phyloP scores from a whole-genome alignment of 345 rosid genomes.

The Murraya paniculata region DNA sequence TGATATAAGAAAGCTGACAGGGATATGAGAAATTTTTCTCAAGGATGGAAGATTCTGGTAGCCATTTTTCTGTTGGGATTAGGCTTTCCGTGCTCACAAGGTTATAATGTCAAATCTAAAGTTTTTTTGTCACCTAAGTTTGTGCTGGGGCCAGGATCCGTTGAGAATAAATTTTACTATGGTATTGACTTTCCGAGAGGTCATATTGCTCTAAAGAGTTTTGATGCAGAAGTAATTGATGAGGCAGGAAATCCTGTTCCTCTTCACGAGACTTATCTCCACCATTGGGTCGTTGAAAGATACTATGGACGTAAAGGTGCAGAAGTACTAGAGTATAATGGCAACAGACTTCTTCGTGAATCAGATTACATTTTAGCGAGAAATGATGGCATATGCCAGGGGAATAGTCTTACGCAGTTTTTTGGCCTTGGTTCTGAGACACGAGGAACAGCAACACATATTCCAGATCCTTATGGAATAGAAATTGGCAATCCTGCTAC shows the following conservation, averaged over 20 bases:
- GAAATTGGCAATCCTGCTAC: slow-evolving; percentile 65
- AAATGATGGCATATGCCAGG: slow-evolving; percentile 72
- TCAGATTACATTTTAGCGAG: slow-evolving; percentile 28
- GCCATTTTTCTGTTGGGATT: slow-evolving; percentile 23
- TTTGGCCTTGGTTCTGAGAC: slow-evolving; percentile 91
- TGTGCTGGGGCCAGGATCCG: slow-evolving; percentile 78
- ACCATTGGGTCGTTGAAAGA: slow-evolving; percentile 73
- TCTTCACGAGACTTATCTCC: slow-evolving; percentile 84
- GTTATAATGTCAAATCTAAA: slow-evolving; percentile 40
- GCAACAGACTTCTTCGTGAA: background rate
- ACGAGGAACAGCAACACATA: slow-evolving; percentile 48
- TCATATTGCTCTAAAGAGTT: slow-evolving; percentile 69
- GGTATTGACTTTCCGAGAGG: slow-evolving; percentile 79
- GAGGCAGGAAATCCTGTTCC: slow-evolving; percentile 65
- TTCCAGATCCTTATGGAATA: slow-evolving; percentile 88
- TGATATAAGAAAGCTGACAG: slow-evolving; percentile 20
- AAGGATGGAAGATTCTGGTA: slow-evolving; percentile 21
- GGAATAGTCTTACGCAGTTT: slow-evolving; percentile 36
- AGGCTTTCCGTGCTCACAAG: slow-evolving; percentile 22
- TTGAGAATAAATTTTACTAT: slow-evolving; percentile 41
- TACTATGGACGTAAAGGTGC: slow-evolving; percentile 39
- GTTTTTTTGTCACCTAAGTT: slow-evolving; percentile 68
- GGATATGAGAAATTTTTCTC: slow-evolving; percentile 20
- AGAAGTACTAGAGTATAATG: slow-evolving; percentile 6
- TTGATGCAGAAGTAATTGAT: slow-evolving; percentile 69